A percentile compares a stretch with the other conserved stretches of the same genome.
Conservation (phyloP, 805 yeast genomes). For the Sugiyamaella smithiae region DNA sequence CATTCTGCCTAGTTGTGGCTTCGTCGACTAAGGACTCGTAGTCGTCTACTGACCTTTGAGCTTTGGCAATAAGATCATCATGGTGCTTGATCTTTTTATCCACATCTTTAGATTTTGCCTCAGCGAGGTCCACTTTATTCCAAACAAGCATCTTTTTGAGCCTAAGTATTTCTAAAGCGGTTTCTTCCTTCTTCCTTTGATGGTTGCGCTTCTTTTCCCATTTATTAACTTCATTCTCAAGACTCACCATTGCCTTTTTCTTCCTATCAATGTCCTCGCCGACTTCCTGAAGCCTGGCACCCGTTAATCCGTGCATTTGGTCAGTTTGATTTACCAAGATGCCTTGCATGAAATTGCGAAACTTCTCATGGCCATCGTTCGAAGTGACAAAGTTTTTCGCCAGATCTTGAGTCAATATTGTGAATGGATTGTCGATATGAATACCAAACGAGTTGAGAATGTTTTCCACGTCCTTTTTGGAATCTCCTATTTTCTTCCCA, state of each 20-base stretch:
- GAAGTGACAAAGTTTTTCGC: conserved; percentile 87
- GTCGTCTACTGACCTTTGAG: not conserved
- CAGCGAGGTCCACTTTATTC: conserved; percentile 2
- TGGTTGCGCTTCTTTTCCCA: conserved; percentile 4
- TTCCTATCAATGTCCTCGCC: conserved; percentile 40
- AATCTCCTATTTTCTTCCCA: conserved; percentile 55
- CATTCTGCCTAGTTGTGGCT: not conserved
- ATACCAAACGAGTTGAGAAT: conserved; percentile 71
- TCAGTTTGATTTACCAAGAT: conserved; percentile 63
- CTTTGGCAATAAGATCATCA: conserved; percentile 1
- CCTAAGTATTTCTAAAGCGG: not conserved
- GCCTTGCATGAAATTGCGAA: conserved; percentile 74
- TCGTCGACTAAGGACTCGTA: not conserved
- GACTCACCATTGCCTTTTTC: conserved; percentile 39
- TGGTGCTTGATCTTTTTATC: not conserved
- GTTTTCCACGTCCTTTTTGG: conserved; percentile 61
- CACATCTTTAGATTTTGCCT: conserved; percentile 4
- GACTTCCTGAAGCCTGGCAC: conserved; percentile 41
- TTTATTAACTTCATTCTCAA: conserved; percentile 22
- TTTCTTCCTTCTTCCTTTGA: not conserved
- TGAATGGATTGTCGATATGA: conserved; percentile 85
- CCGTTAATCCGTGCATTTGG: conserved; percentile 40
- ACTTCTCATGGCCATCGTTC: conserved; percentile 69
- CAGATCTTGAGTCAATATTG: conserved; percentile 88
- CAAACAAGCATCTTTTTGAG: conserved; percentile 1